Percentiles rank a stretch among this genome's conserved stretches.
Evolutionary conservation across 805 yeast genomes (phyloP).

Genomic region (Ogataea glucozyma): DNA sequence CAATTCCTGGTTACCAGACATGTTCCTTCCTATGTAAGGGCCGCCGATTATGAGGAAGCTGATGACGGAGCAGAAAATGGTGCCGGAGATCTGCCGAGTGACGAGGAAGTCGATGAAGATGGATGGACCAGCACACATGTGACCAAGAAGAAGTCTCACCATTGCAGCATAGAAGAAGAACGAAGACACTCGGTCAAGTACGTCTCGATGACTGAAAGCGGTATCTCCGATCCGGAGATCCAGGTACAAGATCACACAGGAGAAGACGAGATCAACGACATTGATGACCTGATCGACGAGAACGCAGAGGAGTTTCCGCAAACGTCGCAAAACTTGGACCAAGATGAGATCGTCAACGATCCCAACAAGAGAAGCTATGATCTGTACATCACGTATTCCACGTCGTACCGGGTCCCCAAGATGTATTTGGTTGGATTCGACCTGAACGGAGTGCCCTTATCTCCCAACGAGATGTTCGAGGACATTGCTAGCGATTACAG

Average conservation of each 20-base stretch:
- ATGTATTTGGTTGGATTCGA: conserved; percentile 88
- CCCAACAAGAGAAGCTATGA: conserved; percentile 72
- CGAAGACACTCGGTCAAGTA: conserved; percentile 30
- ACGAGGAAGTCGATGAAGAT: conserved; percentile 44
- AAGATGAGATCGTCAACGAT: conserved; percentile 39
- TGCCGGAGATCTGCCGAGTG: conserved; percentile 3
- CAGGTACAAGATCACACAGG: conserved; percentile 15
- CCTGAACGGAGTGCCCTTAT: conserved; percentile 78
- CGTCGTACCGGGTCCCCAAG: conserved; percentile 94
- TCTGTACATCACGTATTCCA: conserved; percentile 86
- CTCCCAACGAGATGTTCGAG: conserved; percentile 90
- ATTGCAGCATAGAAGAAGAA: conserved; percentile 26
- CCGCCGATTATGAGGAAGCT: conserved; percentile 50
- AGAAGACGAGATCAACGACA: conserved; percentile 43
- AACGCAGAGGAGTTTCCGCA: conserved; percentile 38
- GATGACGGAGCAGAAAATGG: conserved; percentile 22
- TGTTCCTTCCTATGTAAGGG: conserved; percentile 83
- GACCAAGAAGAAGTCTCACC: conserved; percentile 14
- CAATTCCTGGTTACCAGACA: conserved; percentile 86
- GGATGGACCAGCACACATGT: conserved; percentile 56
- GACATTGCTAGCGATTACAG: conserved; percentile 90
- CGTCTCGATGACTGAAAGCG: conserved; percentile 27
- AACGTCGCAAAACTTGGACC: conserved; percentile 30
- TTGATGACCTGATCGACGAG: conserved; percentile 39
- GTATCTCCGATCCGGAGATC: conserved; percentile 10